Percentiles rank a stretch among this genome's conserved stretches.
Evolutionary conservation across 2,329 filamentous ascomycete genomes (phyloP).

Genomic region (Phyllosticta ampelicida): DNA sequence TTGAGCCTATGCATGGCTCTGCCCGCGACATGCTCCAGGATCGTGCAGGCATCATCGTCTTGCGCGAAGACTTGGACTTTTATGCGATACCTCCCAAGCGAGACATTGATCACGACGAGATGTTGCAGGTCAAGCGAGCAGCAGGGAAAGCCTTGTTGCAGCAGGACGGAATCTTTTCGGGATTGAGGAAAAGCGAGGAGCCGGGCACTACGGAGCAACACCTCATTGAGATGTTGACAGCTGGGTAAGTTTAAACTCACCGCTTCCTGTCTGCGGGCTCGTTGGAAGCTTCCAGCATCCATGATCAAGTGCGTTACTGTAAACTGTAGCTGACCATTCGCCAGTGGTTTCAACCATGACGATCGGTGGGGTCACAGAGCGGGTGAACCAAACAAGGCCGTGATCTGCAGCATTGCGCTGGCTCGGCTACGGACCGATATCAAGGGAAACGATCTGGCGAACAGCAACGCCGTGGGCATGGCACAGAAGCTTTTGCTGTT

Average conservation of each 20-base stretch:
- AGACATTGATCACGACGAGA: conserved; percentile 76
- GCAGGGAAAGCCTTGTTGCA: conserved; percentile 75
- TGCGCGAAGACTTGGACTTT: conserved; percentile 93
- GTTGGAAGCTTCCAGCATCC: background rate
- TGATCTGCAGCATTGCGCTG: conserved; percentile 91
- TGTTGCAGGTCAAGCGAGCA: conserved; percentile 93
- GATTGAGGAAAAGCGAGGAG: conserved; percentile 88
- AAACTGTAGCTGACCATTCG: conserved; percentile 12
- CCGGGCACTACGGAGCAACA: conserved; percentile 95
- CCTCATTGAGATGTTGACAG: conserved; percentile 97
- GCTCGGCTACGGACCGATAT: conserved; percentile 89
- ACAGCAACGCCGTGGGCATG: conserved; percentile 80
- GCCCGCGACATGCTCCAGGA: conserved; percentile 72
- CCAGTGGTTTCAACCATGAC: conserved; percentile 89
- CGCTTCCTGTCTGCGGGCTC: background rate
- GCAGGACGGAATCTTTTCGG: conserved; percentile 93
- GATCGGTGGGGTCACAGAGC: conserved; percentile 93
- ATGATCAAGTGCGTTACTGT: background rate
- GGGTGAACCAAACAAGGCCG: conserved; percentile 96
- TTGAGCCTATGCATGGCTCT: conserved; percentile 61
- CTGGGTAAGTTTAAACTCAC: conserved; percentile 56
- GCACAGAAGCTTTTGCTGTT: conserved; percentile 95
- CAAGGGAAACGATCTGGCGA: conserved; percentile 62
- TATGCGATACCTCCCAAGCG: conserved; percentile 83
- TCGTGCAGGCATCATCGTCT: conserved; percentile 89